Percentiles rank a stretch among this genome's conserved stretches.
Evolutionary conservation across 2,329 filamentous ascomycete species (phyloP).

Genomic region (Fusarium equiseti): DNA sequence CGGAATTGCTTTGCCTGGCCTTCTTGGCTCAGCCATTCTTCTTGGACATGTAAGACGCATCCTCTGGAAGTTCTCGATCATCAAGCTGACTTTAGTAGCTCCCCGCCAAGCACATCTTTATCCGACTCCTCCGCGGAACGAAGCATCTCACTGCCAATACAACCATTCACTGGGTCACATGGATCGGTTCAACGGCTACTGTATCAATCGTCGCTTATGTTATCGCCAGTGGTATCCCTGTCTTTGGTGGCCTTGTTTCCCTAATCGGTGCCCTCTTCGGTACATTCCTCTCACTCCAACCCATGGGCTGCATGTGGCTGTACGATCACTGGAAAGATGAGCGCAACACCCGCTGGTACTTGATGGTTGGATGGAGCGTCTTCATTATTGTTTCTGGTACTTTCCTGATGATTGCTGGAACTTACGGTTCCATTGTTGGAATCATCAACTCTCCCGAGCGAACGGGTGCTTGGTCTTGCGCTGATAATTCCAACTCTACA

Average conservation of each 20-base stretch:
- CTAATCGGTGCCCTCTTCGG: conserved; percentile 49
- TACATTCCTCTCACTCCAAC: conserved; percentile 48
- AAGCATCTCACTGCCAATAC: conserved; percentile 49
- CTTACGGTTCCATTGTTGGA: conserved; percentile 58
- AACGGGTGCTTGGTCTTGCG: conserved; percentile 57
- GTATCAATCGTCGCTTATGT: conserved; percentile 46
- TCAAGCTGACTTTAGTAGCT: background rate
- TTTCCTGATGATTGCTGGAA: conserved; percentile 59
- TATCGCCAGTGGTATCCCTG: conserved; percentile 40
- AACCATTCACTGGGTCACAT: conserved; percentile 48
- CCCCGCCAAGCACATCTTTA: conserved; percentile 30
- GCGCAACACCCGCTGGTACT: conserved; percentile 25
- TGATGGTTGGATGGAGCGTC: conserved; percentile 24
- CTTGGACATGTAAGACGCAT: conserved; percentile 44
- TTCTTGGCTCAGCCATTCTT: conserved; percentile 45
- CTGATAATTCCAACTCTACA: conserved; percentile 56
- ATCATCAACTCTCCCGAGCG: conserved; percentile 53
- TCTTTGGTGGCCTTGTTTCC: conserved; percentile 48
- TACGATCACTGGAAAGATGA: conserved; percentile 46
- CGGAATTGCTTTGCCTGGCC: conserved; percentile 51
- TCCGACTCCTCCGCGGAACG: conserved; percentile 46
- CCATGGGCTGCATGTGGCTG: conserved; percentile 48
- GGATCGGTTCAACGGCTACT: conserved; percentile 48
- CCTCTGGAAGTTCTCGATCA: no score
- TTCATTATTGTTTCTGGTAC: conserved; percentile 36